Percentiles rank a stretch among this genome's conserved stretches.
phyloP scores from a whole-genome alignment of 1,139 yeast genomes.

The Zygosaccharomyces sapae region DNA sequence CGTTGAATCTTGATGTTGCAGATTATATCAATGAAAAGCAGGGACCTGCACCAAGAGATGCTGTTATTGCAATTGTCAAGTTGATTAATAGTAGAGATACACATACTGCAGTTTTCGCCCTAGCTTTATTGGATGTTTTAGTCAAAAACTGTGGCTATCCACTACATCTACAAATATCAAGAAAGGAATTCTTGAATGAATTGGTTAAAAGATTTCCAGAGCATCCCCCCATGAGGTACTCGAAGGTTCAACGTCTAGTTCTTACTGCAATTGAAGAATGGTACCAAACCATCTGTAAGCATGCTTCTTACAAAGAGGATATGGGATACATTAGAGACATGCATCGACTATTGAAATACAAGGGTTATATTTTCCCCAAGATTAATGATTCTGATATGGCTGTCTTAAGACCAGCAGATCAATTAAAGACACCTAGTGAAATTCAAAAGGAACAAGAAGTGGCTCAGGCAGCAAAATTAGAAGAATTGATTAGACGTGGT shows the following conservation, averaged over 20 bases:
- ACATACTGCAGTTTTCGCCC: constrained; percentile 62
- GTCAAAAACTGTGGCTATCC: constrained; percentile 99
- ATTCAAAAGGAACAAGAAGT: constrained; percentile 87
- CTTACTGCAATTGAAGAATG: constrained; percentile 94
- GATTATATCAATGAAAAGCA: constrained; percentile 91
- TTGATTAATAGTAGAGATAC: constrained; percentile 79
- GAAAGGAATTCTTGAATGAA: constrained; percentile 91
- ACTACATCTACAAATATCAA: constrained; percentile 86
- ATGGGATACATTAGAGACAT: constrained; percentile 89
- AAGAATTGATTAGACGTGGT: constrained; percentile 91
- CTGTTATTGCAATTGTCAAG: constrained; percentile 84
- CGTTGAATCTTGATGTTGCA: constrained; percentile 85
- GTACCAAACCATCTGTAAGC: constrained; percentile 92
- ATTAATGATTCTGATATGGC: constrained; percentile 88
- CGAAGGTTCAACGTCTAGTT: constrained; percentile 77
- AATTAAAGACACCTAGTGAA: constrained; percentile 82
- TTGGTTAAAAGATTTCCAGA: constrained; percentile 92
- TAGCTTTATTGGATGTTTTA: constrained; percentile 68
- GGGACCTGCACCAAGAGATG: constrained; percentile 90
- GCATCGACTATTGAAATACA: constrained; percentile 84
- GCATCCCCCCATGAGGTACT: constrained; percentile 82
- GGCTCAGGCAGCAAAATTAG: constrained; percentile 91
- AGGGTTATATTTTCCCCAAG: constrained; percentile 90
- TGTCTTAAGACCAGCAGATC: constrained; percentile 88
- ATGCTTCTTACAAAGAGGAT: constrained; percentile 86